These are phyloP conservation scores for Ceratocystiopsis minuta DNA, from an alignment of 2,329 filamentous ascomycete species.

Conservation along the genomic window DNA sequence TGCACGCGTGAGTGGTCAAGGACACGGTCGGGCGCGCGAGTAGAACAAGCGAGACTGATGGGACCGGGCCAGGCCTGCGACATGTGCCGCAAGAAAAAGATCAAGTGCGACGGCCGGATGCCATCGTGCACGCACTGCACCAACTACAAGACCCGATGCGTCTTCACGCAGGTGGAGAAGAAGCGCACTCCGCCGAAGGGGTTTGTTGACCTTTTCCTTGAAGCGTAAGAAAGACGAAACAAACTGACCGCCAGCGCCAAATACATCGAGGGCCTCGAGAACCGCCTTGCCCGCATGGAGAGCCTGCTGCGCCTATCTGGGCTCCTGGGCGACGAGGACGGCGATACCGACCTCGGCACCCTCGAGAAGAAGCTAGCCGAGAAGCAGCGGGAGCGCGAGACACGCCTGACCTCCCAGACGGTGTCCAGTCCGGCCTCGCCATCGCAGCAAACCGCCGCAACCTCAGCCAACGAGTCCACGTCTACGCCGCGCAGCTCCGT, in stretches of 20 bases:
- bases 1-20: constrained; percentile 46
- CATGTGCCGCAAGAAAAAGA: constrained; percentile 93
- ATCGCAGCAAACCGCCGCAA: constrained; percentile 25
- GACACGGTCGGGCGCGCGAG: not conserved
- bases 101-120: constrained; percentile 94
- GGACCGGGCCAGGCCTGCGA: constrained; percentile 53
- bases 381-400: constrained; percentile 26
- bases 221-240: too few species aligned
- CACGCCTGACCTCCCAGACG: constrained; percentile 30
- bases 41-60: not conserved
- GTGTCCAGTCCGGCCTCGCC: constrained; percentile 34
- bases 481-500: constrained; percentile 36
- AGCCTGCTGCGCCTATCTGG: constrained; percentile 74
- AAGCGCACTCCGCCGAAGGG: constrained; percentile 94
- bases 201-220: constrained; percentile 29
- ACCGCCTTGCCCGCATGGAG: constrained; percentile 90
- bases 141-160: constrained; percentile 95
- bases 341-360: constrained; percentile 71
- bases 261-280: constrained; percentile 94
- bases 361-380: constrained; percentile 57
- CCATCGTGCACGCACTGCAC: constrained; percentile 89
- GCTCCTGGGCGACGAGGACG: constrained; percentile 70
- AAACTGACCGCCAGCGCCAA: constrained; percentile 48
- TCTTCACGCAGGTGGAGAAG: constrained; percentile 97
- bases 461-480: constrained; percentile 25